Percentiles rank a stretch among this genome's conserved stretches.
Conservation (phyloP, 2,329 filamentous ascomycete species). For the Aspergillus sp. region DNA sequence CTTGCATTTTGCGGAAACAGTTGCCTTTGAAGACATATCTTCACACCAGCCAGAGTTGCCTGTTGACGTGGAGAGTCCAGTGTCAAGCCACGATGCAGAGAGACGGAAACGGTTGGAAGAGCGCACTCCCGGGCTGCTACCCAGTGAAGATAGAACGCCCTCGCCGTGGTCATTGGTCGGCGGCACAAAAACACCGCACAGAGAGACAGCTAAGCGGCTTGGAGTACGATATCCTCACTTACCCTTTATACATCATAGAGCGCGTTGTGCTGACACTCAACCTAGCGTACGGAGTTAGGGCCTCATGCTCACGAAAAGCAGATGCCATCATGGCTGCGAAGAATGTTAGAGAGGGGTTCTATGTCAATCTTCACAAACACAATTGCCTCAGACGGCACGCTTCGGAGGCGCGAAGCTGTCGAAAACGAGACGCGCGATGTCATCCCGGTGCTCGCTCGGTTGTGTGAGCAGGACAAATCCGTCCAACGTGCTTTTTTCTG, state of each 20-base stretch:
- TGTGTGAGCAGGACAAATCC: slow-evolving; percentile 65
- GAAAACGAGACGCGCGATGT: slow-evolving; percentile 57
- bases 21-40: slow-evolving; percentile 45
- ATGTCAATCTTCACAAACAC: slow-evolving; percentile 58
- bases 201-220: slow-evolving; percentile 29
- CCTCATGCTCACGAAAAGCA: slow-evolving; percentile 71
- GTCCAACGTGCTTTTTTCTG: slow-evolving; percentile 78
- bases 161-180: background rate
- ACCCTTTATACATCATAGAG: background rate
- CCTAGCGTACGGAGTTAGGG: slow-evolving; percentile 64
- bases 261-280: slow-evolving; percentile 19
- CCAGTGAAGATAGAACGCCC: background rate
- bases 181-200: background rate
- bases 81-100: no score
- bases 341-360: slow-evolving; percentile 62
- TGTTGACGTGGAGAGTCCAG: background rate
- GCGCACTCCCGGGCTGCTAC: background rate
- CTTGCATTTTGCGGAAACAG: slow-evolving; percentile 56
- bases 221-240: slow-evolving; percentile 27
- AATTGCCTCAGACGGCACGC: slow-evolving; percentile 47
- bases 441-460: slow-evolving; percentile 62
- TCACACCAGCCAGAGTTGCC: background rate
- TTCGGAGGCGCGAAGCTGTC: slow-evolving; percentile 45
- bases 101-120: background rate
- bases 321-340: slow-evolving; percentile 71